Evolutionary conservation across 192 early-diverging fungal genomes (phyloP).

Genomic region (Coemansia sp.): DNA sequence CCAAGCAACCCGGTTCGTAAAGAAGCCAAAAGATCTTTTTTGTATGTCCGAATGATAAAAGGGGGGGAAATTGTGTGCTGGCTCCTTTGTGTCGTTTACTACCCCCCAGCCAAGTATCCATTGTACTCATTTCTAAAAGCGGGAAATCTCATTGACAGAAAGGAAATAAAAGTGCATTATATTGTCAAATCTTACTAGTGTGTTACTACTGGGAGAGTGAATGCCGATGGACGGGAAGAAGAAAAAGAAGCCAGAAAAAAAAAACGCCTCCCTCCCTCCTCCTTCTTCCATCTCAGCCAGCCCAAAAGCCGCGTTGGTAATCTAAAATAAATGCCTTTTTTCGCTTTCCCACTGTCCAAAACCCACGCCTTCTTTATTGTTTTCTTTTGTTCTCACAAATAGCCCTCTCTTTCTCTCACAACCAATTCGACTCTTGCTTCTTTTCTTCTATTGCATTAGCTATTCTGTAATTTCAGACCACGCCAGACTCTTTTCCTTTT

Average conservation of each 20-base stretch:
- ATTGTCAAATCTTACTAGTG: not conserved
- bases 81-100: not conserved
- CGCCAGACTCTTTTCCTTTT: not conserved
- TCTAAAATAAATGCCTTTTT: not conserved
- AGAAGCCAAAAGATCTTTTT: too few species aligned
- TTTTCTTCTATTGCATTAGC: slow-evolving; percentile 1
- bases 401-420: slow-evolving; percentile 3
- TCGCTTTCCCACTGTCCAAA: slow-evolving; percentile 2
- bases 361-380: slow-evolving; percentile 3
- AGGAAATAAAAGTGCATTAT: not conserved
- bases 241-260: not conserved
- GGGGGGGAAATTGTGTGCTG: not conserved
- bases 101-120: not conserved
- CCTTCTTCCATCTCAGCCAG: not conserved
- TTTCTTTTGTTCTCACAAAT: not conserved
- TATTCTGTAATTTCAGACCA: too few species aligned
- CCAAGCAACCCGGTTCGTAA: not conserved
- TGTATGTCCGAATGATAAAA: not conserved
- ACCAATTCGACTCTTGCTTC: not conserved
- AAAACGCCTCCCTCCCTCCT: not conserved
- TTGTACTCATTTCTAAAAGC: not conserved
- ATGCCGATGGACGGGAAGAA: not conserved
- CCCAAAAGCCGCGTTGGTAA: not conserved
- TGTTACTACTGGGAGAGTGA: not conserved
- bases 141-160: not conserved